Evolutionary conservation across 1,139 yeast species (phyloP).

Genomic region (Meyerozyma guilliermondii): DNA sequence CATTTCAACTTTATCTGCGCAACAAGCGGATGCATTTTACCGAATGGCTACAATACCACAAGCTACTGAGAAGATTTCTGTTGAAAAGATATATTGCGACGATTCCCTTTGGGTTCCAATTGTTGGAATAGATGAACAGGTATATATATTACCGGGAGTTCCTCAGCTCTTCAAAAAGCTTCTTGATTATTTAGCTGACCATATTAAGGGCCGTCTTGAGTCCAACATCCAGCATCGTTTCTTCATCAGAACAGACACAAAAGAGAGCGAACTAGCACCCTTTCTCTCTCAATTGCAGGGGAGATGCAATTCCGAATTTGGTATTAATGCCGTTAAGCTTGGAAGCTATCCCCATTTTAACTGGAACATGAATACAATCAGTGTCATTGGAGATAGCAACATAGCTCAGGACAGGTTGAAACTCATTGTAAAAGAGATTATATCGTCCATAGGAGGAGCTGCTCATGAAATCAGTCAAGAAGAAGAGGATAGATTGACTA

Average conservation of each 20-base stretch:
- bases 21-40: slow-evolving; percentile 54
- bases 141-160: slow-evolving; percentile 76
- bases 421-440: slow-evolving; percentile 42
- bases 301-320: slow-evolving; percentile 32
- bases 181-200: slow-evolving; percentile 27
- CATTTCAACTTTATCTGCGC: slow-evolving; percentile 30
- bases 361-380: slow-evolving; percentile 60
- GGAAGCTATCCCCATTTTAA: slow-evolving; percentile 83
- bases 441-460: slow-evolving; percentile 35
- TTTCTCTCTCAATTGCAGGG: slow-evolving; percentile 50
- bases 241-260: slow-evolving; percentile 55
- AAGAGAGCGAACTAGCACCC: slow-evolving; percentile 70
- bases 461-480: slow-evolving; percentile 53
- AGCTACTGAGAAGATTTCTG: slow-evolving; percentile 24
- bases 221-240: slow-evolving; percentile 29
- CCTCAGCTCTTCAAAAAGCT: slow-evolving; percentile 65
- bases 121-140: slow-evolving; percentile 56
- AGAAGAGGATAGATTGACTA: slow-evolving; percentile 40
- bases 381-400: slow-evolving; percentile 56
- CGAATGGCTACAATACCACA: slow-evolving; percentile 77
- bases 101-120: slow-evolving; percentile 79
- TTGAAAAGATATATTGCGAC: slow-evolving; percentile 48
- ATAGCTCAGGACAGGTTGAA: slow-evolving; percentile 24
- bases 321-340: slow-evolving; percentile 46
- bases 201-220: slow-evolving; percentile 21